Percentiles rank a stretch among this genome's conserved stretches.
Conservation (phyloP, 805 yeast species). For the Candida chilensis region DNA sequence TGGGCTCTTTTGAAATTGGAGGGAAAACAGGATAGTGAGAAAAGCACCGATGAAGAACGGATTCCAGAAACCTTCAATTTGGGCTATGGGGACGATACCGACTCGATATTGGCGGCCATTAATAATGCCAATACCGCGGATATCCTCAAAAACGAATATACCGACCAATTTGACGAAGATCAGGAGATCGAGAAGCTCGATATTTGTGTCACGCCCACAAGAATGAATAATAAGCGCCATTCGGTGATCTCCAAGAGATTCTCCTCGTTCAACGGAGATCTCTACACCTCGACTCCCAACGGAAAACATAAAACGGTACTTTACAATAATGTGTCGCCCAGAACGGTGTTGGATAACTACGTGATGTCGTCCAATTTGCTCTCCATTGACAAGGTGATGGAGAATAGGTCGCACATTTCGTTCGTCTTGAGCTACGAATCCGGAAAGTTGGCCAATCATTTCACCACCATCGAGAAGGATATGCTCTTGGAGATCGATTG, state of each 20-base stretch:
- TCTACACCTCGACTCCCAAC: conserved; percentile 7
- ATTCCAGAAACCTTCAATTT: no score
- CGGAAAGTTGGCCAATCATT: conserved; percentile 60
- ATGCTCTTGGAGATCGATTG: conserved; percentile 81
- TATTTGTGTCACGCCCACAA: no score
- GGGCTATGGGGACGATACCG: conserved; percentile 16
- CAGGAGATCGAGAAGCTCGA: not conserved
- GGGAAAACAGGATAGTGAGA: conserved; percentile 28
- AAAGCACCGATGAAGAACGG: not conserved
- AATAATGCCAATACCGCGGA: conserved; percentile 29
- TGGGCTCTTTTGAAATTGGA: conserved; percentile 73
- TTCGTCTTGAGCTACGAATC: conserved; percentile 73
- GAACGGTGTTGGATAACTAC: conserved; percentile 24
- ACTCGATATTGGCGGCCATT: conserved; percentile 26
- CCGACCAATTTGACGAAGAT: conserved; percentile 11
- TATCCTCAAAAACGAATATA: no score
- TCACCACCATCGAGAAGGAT: conserved; percentile 83
- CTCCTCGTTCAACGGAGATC: not conserved
- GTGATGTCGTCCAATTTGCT: conserved; percentile 15
- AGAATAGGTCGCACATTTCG: conserved; percentile 59
- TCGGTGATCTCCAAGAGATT: no score
- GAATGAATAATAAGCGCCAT: no score
- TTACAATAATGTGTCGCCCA: conserved; percentile 14
- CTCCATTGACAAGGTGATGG: conserved; percentile 29
- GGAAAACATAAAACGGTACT: no score